Evolutionary conservation across 805 yeast genomes (phyloP).

Genomic region (Ogataea naganishii): DNA sequence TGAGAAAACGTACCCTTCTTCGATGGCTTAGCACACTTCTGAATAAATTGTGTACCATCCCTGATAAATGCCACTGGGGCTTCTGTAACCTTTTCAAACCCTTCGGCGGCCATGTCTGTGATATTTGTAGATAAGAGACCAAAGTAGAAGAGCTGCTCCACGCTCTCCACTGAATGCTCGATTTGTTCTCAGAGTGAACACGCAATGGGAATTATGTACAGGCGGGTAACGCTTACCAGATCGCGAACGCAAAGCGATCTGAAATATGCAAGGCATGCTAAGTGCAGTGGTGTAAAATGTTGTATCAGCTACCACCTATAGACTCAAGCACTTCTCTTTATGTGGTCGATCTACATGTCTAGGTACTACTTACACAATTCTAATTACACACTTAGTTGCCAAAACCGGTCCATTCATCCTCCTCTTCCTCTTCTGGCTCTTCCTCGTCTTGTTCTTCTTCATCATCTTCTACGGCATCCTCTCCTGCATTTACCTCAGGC

Average conservation of each 20-base stretch:
- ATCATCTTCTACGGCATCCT: conserved; percentile 19
- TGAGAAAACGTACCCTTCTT: conserved; percentile 46
- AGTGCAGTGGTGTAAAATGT: too few relatives aligned
- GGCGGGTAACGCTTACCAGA: too few relatives aligned
- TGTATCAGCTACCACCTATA: too few relatives aligned
- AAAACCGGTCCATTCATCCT: conserved; percentile 23
- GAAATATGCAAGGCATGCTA: too few relatives aligned
- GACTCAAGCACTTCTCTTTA: too few relatives aligned
- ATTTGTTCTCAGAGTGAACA: too few relatives aligned
- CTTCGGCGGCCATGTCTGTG: too few relatives aligned
- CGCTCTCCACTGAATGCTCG: too few relatives aligned
- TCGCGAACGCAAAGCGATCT: too few relatives aligned
- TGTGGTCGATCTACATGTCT: not conserved
- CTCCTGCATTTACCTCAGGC: conserved; percentile 14
- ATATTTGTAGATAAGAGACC: too few relatives aligned
- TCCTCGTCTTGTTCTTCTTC: conserved; percentile 22
- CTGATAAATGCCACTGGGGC: conserved; percentile 85
- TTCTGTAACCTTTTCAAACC: conserved; percentile 70
- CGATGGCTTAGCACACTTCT: conserved; percentile 90
- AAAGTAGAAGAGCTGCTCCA: too few relatives aligned
- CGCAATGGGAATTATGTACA: too few relatives aligned
- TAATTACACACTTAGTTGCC: conserved; percentile 9
- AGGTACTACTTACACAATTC: not conserved
- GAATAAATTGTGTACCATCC: conserved; percentile 84
- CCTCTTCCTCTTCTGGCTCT: conserved; percentile 11